phyloP scores from a whole-genome alignment of 2,329 filamentous ascomycete genomes.

The Dactylonectria macrodidyma region DNA sequence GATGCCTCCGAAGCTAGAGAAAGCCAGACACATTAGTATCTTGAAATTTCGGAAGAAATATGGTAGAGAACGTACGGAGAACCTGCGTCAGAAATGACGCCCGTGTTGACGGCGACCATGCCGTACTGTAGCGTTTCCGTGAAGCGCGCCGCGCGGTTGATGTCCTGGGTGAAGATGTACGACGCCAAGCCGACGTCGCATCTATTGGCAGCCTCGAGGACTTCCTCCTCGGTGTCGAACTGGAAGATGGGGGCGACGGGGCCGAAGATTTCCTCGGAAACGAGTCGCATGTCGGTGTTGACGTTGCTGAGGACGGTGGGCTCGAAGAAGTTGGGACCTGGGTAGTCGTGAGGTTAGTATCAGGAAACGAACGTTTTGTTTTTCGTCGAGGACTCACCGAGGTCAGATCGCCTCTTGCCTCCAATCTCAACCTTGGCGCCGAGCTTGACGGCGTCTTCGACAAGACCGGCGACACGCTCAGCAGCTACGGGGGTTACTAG shows the following conservation, averaged over 20 bases:
- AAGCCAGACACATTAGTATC: not conserved
- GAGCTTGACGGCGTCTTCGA: constrained; percentile 74
- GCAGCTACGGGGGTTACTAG: constrained; percentile 71
- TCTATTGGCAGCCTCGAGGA: constrained; percentile 76
- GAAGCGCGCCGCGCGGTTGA: constrained; percentile 58
- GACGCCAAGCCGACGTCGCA: constrained; percentile 81
- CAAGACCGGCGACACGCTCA: constrained; percentile 74
- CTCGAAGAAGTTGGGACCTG: constrained; percentile 75
- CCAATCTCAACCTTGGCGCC: constrained; percentile 74
- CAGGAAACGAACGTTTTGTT: not conserved
- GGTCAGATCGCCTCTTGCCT: constrained; percentile 72
- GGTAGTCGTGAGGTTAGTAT: constrained; percentile 29
- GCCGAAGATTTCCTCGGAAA: constrained; percentile 82
- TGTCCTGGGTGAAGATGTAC: constrained; percentile 76
- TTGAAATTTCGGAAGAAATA: not conserved
- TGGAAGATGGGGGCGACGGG: constrained; percentile 80
- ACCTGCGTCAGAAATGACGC: constrained; percentile 50
- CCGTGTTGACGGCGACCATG: constrained; percentile 77
- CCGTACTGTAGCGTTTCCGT: constrained; percentile 71
- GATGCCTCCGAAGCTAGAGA: constrained; percentile 68
- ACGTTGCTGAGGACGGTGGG: constrained; percentile 80
- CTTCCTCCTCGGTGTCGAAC: constrained; percentile 80
- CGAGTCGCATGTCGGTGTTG: constrained; percentile 76
- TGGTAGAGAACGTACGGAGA: constrained; percentile 43
- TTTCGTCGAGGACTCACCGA: constrained; percentile 60